Evolutionary conservation across 257 asterid genomes (phyloP).

Genomic region (Solanum gandarillasii): DNA sequence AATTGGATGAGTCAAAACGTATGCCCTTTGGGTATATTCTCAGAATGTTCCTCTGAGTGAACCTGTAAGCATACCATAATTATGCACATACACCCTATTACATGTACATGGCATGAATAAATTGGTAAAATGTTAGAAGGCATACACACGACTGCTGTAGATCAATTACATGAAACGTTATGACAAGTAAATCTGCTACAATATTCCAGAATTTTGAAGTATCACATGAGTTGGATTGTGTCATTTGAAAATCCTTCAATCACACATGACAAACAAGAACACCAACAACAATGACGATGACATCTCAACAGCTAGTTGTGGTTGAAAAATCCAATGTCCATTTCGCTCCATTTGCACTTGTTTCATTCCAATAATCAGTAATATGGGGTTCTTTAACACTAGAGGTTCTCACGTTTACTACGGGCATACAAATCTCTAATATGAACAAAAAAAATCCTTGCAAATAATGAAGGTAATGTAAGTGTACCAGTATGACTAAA

Average conservation of each 20-base stretch:
- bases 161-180: background rate
- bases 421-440: background rate
- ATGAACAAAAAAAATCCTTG: background rate
- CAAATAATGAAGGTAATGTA: background rate
- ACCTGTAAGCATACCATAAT: slow-evolving; percentile 29
- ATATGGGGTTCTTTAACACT: background rate
- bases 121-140: background rate
- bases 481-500: background rate
- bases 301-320: background rate
- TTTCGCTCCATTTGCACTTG: background rate
- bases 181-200: background rate
- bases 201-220: background rate
- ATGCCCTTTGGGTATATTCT: slow-evolving; percentile 79
- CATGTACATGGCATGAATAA: background rate
- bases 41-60: slow-evolving; percentile 65
- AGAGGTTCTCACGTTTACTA: background rate
- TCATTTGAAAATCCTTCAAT: background rate
- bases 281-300: background rate
- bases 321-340: background rate
- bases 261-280: background rate
- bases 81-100: background rate
- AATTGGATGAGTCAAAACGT: slow-evolving; percentile 78
- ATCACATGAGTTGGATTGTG: background rate
- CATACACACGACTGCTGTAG: background rate
- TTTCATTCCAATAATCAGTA: background rate